Evolutionary conservation across 1,284 basidiomycete genomes (phyloP), one percentile per base, ranked within the genome.

Genomic region (Veloboletus limbatus): DNA sequence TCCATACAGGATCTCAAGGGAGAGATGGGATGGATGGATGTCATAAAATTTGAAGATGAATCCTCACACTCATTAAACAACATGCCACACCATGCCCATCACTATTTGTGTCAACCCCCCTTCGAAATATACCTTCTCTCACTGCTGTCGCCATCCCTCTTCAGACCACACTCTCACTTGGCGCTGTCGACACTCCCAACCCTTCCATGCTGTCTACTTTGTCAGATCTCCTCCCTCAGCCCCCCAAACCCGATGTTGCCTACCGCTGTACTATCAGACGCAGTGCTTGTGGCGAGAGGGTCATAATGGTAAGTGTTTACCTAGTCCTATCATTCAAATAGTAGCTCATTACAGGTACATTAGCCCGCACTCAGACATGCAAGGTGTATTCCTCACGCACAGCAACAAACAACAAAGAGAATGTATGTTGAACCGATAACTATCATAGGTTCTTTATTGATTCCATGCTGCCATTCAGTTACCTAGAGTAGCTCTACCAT

Each of bases 11-110:
- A 51, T n/a, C 40, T 54, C 21, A 31, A 30, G 21, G 43, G 32
- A 30, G 45, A 53, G 34, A 49, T 38, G 3, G 16, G 34, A 4
- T 55, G 49, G 49, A 31, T 25, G 1, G 16, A 49, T 16, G 14
- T 34, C 26, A 17, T 50, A n/a, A 5, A 35, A 17, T 28, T 17
- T 40, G 18, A 48, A 16, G 16, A 39, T 10, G 25, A 51, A 20
- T 61, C 40, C 22, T 51, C 35, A 3, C 25, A 1, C 31, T 49
- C 28, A 34, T 52, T 11, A 11, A 22, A 16, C 6, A 26, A 2
- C 22, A 34, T 16, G 16, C 43, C 3, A 8, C 26, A 0, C 50
- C 43, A 21, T 18, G 6, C 6, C n/a, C 7, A 4, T 13, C 9
- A 13, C 30, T 20, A 6, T 40, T 43, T 8, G 14, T 17, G 4